phyloP scores from a whole-genome alignment of 768 basidiomycete genomes.

The Suillus variegatus region DNA sequence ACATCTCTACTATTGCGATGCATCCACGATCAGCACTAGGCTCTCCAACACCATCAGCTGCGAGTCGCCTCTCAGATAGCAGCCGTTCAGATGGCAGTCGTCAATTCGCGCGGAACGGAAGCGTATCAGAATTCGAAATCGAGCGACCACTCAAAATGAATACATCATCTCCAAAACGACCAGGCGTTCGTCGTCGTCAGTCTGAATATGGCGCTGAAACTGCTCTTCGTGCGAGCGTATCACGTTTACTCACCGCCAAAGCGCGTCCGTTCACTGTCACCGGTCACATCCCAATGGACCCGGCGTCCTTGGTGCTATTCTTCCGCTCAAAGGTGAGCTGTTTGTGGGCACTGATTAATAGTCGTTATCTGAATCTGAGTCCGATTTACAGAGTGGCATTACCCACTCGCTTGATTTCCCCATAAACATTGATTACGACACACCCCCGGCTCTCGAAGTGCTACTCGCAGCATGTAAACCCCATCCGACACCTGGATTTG shows the following conservation, averaged over 20 bases:
- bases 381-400: conserved; percentile 59
- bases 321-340: conserved; percentile 72
- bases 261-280: conserved; percentile 62
- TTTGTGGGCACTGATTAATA: neutral
- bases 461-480: conserved; percentile 74
- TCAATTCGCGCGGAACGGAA: conserved; percentile 42
- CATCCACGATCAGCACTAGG: conserved; percentile 31
- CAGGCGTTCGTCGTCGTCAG: conserved; percentile 31
- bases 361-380: conserved; percentile 12
- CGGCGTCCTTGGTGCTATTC: conserved; percentile 67
- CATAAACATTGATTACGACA: conserved; percentile 71
- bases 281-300: conserved; percentile 72
- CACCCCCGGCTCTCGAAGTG: conserved; percentile 77
- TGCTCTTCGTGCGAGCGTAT: conserved; percentile 55
- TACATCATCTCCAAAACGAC: conserved; percentile 30
- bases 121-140: conserved; percentile 63
- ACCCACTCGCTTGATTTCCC: conserved; percentile 83
- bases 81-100: conserved; percentile 35
- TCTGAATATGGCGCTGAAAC: conserved; percentile 54
- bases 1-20: conserved; percentile 22
- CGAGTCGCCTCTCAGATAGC: conserved; percentile 42
- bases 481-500: conserved; percentile 53
- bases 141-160: conserved; percentile 50
- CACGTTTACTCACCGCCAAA: conserved; percentile 58
- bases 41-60: conserved; percentile 31